These are phyloP conservation scores for Lentinula edodes DNA, from an alignment of 768 basidiomycete species.

Conservation along the genomic window DNA sequence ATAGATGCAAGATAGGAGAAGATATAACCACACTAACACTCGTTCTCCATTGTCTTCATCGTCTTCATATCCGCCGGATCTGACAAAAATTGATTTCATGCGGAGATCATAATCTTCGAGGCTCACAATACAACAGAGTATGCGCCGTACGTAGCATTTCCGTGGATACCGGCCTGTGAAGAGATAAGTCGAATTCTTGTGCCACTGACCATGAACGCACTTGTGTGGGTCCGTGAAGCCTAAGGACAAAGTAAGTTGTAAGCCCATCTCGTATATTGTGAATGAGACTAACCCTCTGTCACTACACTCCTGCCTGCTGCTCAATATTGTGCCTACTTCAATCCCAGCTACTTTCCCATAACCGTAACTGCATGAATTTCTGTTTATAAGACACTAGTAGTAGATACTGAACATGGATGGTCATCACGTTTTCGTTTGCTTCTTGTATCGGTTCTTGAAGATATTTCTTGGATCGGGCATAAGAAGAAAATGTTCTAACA, in stretches of 20 bases:
- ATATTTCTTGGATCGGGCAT: neutral
- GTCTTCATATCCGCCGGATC: conserved; percentile 2
- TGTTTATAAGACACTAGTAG: neutral
- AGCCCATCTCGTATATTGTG: neutral
- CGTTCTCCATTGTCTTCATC: neutral
- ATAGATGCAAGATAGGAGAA: neutral
- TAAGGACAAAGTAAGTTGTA: neutral
- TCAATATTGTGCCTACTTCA: neutral
- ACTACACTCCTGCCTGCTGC: neutral
- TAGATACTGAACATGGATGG: neutral
- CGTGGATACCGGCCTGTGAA: neutral
- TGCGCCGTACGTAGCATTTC: neutral
- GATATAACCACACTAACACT: neutral
- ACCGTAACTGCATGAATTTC: neutral
- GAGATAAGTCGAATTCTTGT: neutral
- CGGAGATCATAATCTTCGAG: neutral
- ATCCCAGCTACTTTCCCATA: neutral
- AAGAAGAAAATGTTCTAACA: neutral
- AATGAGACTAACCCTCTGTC: neutral
- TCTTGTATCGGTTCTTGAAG: neutral
- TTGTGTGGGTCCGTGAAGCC: neutral
- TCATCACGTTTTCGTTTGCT: neutral
- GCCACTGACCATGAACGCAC: neutral
- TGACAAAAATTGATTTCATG: neutral
- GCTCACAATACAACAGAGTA: conserved; percentile 3